Evolutionary conservation across 2,329 filamentous ascomycete species (phyloP).

Genomic region (Aspergillus luchuensis): DNA sequence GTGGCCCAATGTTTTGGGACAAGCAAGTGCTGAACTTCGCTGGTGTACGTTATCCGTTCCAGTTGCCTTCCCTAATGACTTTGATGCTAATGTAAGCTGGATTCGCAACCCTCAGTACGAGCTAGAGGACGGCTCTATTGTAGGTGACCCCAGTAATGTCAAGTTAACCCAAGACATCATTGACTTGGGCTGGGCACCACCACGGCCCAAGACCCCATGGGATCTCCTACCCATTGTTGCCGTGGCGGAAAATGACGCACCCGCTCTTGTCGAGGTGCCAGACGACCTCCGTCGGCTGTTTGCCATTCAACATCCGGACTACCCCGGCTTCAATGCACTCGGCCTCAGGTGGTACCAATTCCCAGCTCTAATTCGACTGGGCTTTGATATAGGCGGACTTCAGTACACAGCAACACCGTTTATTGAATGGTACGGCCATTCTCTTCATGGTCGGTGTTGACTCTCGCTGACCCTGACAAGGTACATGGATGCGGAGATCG

Average conservation of each 20-base stretch:
- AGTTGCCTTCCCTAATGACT: not conserved
- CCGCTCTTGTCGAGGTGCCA: not conserved
- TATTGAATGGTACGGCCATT: not conserved
- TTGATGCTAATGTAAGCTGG: too few species aligned
- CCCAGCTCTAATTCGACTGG: conserved; percentile 2
- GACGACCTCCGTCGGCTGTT: not conserved
- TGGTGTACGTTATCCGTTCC: not conserved
- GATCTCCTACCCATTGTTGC: conserved; percentile 6
- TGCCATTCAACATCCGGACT: not conserved
- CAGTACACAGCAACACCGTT: conserved; percentile 6
- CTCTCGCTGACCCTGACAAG: not conserved
- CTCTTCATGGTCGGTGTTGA: not conserved
- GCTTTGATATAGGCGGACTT: conserved; percentile 7
- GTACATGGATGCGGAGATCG: conserved; percentile 12
- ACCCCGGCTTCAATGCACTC: not conserved
- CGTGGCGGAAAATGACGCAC: conserved; percentile 7
- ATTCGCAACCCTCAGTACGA: not conserved
- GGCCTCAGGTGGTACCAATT: conserved; percentile 9
- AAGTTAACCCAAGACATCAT: conserved; percentile 6
- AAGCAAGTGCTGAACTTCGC: conserved; percentile 8
- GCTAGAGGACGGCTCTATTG: not conserved
- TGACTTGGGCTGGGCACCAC: conserved; percentile 2
- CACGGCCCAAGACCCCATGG: not conserved
- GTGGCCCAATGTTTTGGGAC: conserved; percentile 2
- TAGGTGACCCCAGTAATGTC: conserved; percentile 6